Percentiles rank a stretch among this genome's conserved stretches.
phyloP scores from a whole-genome alignment of 2,329 filamentous ascomycete genomes.

The Aspergillus carbonarius region DNA sequence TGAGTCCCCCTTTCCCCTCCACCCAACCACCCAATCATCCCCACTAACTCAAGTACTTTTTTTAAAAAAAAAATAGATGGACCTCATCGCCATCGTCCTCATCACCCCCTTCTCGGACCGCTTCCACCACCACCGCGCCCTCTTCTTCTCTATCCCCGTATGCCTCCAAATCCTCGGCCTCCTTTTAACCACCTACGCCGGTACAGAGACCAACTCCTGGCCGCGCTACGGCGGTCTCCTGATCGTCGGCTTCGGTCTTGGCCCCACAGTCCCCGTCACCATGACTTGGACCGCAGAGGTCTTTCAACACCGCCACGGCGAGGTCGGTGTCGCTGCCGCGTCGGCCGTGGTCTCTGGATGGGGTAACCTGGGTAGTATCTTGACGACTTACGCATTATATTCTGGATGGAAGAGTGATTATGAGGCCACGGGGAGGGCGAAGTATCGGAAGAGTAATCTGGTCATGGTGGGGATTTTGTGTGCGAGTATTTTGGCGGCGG shows the following conservation, averaged over 20 bases:
- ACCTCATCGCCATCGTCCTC: conserved; percentile 80
- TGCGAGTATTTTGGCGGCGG: conserved; percentile 67
- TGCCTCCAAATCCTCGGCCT: conserved; percentile 80
- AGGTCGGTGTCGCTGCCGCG: conserved; percentile 85
- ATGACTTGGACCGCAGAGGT: conserved; percentile 94
- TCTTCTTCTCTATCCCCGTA: conserved; percentile 77
- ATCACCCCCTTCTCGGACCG: conserved; percentile 84
- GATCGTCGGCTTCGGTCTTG: conserved; percentile 85
- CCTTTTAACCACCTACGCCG: conserved; percentile 73
- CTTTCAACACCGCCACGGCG: conserved; percentile 84
- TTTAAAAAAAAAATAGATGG: conserved; percentile 62
- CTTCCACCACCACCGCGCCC: conserved; percentile 74
- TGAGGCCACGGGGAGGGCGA: conserved; percentile 59
- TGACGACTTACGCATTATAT: conserved; percentile 87
- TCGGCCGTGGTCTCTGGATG: conserved; percentile 82
- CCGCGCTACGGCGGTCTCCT: conserved; percentile 84
- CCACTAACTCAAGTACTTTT: neutral
- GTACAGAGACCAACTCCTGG: conserved; percentile 64
- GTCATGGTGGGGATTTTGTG: conserved; percentile 84
- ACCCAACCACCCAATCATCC: neutral
- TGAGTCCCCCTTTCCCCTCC: conserved; percentile 45
- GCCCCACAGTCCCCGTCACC: conserved; percentile 85
- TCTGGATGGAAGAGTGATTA: conserved; percentile 80
- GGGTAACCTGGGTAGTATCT: conserved; percentile 81
- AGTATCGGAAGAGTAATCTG: conserved; percentile 80